Base-by-base conservation (phyloP, 192 early-diverging fungal species). In the Endogone sp. region DNA sequence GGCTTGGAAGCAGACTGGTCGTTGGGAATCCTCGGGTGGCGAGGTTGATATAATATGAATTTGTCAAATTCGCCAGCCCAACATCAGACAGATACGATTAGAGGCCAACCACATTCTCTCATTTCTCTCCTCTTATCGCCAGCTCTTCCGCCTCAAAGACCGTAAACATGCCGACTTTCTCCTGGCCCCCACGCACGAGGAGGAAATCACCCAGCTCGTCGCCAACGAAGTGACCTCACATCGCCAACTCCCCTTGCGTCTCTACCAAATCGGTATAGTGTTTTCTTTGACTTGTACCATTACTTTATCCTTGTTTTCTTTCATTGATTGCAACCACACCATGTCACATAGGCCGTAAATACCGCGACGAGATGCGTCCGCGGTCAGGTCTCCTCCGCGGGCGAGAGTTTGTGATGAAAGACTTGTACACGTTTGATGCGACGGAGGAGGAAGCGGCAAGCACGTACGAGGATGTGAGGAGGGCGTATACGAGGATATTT, bases 321-420 rank as follows among this genome's bases (percentile, higher is more conserved):
- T 8, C 26, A 28, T 28, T 10, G 23, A 31, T 13, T 30, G 26
- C 21, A 2, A 29, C 21, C 11, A 63, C 2, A 8, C 30, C 20
- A 26, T 63, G 29, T 25, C n/a, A 8, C 26, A 8, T 60, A 82
- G 82, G 85, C n/a, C 81, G 85, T 37, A 95, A 95, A 77, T 95
- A 87, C 65, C 85, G 92, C 28, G 94, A 95, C 72, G 94, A 95
- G 65, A 78, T 90, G 55, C 82, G 95, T 27, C 93, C 93, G 22
- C 83, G 95, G 24, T 86, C 85, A 4, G 95, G 95, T 9, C 74
- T 97, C 23, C 81, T 97, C 57, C 81, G 95, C 13, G 94, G 85
- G 2, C 87, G 92, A 29, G 95, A 97, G 74, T 97, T 97, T 75
- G 73, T 94, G n/a, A 97, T 97, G 95, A 97, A 95, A 75, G 95